Evolutionary conservation across 805 yeast species (phyloP).

Genomic region (Cyberlindnera maritima): DNA sequence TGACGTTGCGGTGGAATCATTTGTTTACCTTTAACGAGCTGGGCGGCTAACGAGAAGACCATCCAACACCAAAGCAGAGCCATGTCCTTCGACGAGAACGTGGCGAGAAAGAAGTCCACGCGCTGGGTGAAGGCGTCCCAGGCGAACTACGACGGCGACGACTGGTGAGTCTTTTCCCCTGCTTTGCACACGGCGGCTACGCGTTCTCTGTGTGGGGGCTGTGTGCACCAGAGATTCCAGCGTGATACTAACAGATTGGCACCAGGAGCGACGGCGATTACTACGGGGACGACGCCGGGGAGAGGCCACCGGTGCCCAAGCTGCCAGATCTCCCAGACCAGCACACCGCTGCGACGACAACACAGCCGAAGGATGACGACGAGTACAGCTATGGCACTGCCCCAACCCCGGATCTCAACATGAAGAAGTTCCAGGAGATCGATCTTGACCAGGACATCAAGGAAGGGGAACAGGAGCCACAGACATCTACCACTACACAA

Average conservation of each 20-base stretch:
- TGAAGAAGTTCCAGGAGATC: constrained; percentile 20
- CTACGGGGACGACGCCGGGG: constrained; percentile 7
- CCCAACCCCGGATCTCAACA: constrained; percentile 8
- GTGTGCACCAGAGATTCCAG: background rate
- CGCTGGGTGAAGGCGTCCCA: constrained; percentile 41
- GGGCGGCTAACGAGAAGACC: no score
- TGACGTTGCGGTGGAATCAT: background rate
- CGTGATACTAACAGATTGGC: constrained; percentile 3
- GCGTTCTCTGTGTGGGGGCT: no score
- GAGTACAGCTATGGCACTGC: constrained; percentile 8
- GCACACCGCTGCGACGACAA: background rate
- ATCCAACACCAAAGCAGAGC: no score
- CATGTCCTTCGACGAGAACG: constrained; percentile 22
- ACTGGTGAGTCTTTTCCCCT: constrained; percentile 29
- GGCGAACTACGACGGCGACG: constrained; percentile 40
- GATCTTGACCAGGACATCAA: constrained; percentile 21
- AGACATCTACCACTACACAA: no score
- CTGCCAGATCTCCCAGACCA: constrained; percentile 10
- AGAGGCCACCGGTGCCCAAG: constrained; percentile 1
- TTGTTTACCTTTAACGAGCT: constrained; percentile 3
- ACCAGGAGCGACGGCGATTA: constrained; percentile 22
- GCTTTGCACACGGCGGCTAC: no score
- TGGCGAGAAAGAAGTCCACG: constrained; percentile 37
- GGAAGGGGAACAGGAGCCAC: no score
- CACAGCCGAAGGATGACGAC: constrained; percentile 5